Conservation (phyloP, 371 early-diverging fungal species). For the Dichotomocladium elegans region DNA sequence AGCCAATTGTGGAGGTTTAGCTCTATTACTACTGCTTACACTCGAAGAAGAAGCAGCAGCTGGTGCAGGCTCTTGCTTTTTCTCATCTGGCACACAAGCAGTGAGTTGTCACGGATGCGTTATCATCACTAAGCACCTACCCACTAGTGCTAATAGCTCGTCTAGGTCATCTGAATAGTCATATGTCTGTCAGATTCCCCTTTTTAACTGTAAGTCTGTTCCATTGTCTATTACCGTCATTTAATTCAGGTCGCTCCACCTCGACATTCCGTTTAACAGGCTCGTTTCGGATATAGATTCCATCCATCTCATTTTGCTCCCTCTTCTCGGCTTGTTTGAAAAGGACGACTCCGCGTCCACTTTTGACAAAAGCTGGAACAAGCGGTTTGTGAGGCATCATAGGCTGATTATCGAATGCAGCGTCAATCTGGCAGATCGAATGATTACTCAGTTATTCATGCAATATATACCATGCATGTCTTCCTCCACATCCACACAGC, state of each 20-base stretch:
- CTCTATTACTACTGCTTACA: too few relatives aligned
- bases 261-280: background rate
- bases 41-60: too few relatives aligned
- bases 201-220: background rate
- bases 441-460: background rate
- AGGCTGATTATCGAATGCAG: constrained; percentile 21
- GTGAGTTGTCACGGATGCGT: too few relatives aligned
- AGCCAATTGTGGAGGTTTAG: too few relatives aligned
- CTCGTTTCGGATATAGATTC: constrained; percentile 38
- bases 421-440: constrained; percentile 16
- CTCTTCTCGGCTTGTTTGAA: constrained; percentile 22
- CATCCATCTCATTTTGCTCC: constrained; percentile 19
- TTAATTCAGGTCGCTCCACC: background rate
- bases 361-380: constrained; percentile 38
- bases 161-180: too few relatives aligned
- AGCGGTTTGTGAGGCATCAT: constrained; percentile 29
- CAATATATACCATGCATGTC: background rate
- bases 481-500: background rate
- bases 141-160: too few relatives aligned
- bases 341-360: constrained; percentile 30
- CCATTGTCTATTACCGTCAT: background rate
- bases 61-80: too few relatives aligned
- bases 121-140: too few relatives aligned
- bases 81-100: too few relatives aligned
- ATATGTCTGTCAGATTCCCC: too few relatives aligned